Evolutionary conservation across 331 rosid species (phyloP).

Genomic region (Stylosanthes scabra): DNA sequence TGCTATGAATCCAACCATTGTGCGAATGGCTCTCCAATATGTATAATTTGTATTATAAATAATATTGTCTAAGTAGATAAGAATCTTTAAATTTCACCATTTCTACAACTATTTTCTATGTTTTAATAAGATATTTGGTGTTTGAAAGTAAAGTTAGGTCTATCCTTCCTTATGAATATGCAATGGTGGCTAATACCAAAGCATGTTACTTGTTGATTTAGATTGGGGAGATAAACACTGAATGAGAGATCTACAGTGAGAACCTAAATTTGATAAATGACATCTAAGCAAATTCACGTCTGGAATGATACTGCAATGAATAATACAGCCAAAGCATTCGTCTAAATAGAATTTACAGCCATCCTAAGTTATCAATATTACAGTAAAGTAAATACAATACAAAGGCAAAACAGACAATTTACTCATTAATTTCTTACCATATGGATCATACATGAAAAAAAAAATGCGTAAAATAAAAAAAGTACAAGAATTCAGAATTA

Average conservation of each 20-base stretch:
- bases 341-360: slow-evolving; percentile 25
- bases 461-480: background rate
- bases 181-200: slow-evolving; percentile 2
- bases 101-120: background rate
- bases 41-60: background rate
- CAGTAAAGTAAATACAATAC: background rate
- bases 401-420: slow-evolving; percentile 3
- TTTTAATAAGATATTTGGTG: background rate
- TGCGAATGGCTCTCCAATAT: background rate
- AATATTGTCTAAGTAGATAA: background rate
- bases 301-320: slow-evolving; percentile 17
- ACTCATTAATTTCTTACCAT: slow-evolving; percentile 10
- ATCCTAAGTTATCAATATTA: slow-evolving; percentile 4
- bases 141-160: slow-evolving; percentile 2
- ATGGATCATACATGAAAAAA: slow-evolving; percentile 10
- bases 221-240: slow-evolving; percentile 2
- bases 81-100: background rate
- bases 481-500: slow-evolving; percentile 8
- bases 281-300: slow-evolving; percentile 2
- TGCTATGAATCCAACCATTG: background rate
- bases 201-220: slow-evolving; percentile 6
- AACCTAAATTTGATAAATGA: slow-evolving; percentile 1
- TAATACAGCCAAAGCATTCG: background rate
- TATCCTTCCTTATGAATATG: background rate
- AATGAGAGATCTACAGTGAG: slow-evolving; percentile 15